Evolutionary conservation across 2,329 filamentous ascomycete species (phyloP), one percentile per base, ranked within the genome.

Genomic region (Hypoxylon sp.): DNA sequence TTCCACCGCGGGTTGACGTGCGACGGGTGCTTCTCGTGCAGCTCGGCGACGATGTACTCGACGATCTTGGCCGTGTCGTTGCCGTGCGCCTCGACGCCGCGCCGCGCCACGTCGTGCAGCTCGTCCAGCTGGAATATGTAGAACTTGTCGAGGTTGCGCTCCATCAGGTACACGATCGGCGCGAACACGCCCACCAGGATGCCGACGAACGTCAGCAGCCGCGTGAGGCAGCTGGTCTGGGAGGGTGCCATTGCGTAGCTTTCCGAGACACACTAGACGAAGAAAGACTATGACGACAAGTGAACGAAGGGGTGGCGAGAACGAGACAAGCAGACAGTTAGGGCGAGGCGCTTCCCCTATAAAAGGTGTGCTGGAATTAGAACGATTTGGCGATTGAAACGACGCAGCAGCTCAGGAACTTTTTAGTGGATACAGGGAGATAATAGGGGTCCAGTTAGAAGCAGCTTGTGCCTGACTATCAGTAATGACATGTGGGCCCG

Each of bases 51-150:
- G 69, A 96, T 93, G 79, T 85, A 88, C 68, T 83, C 75, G 63
- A 93, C 90, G 8, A 93, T 85, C 58, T 82, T 82, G 59, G 82
- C 78, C 13, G 92, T 96, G 80, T 94, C 85, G 76, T 94, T 91
- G 70, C 91, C 91, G 76, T 94, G 88, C 39, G 84, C 78, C 8
- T 79, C 81, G 67, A 96, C 85, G 30, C 87, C 90, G 65, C 86
- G 84, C 77, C 86, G 79, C 10, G 90, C 85, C 32, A 95, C 79
- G 64, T 89, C 84, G 74, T 92, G 87, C 63, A 96, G 84, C 65
- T 92, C 84, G 15, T 83, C 81, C 1, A 85, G 85, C 56, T 88
- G 80, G 78, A 96, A 94, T 77, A 95, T 87, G 84, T 93, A 95
- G 81, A 94, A 89, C 60, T 76, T 78, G 65, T 87, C 81, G 59